A percentile compares a stretch with the other conserved stretches of the same genome.
phyloP scores from a whole-genome alignment of 164 flowering plant genomes.

The Warburgia ugandensis region DNA sequence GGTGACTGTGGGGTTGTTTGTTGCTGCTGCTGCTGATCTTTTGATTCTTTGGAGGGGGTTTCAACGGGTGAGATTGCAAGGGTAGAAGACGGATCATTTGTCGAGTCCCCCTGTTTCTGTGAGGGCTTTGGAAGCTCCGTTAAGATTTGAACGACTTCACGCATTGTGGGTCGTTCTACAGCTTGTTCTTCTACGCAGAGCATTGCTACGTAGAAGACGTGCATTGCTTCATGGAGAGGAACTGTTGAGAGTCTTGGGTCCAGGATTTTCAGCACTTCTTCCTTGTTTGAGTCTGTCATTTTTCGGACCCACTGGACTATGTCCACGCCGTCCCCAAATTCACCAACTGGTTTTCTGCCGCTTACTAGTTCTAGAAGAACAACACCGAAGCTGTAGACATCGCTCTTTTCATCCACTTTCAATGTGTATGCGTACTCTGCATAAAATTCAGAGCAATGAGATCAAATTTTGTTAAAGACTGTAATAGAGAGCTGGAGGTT shows the following conservation, averaged over 20 bases:
- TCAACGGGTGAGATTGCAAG: slow-evolving; percentile 16
- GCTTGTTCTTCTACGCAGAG: slow-evolving; percentile 96
- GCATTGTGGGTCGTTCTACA: slow-evolving; percentile 92
- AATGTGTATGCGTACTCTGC: slow-evolving; percentile 94
- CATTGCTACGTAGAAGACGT: slow-evolving; percentile 93
- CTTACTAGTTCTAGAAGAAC: slow-evolving; percentile 79
- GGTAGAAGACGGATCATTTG: slow-evolving; percentile 32
- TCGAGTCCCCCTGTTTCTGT: slow-evolving; percentile 31
- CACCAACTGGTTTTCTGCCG: slow-evolving; percentile 93
- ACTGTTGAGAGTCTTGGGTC: slow-evolving; percentile 77
- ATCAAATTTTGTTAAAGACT: too few relatives aligned
- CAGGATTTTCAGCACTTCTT: slow-evolving; percentile 65
- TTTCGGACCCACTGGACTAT: slow-evolving; percentile 96
- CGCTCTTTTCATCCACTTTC: slow-evolving; percentile 96
- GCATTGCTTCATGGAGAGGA: slow-evolving; percentile 85
- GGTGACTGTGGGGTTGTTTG: slow-evolving; percentile 36
- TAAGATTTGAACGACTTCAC: slow-evolving; percentile 94
- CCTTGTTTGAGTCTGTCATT: slow-evolving; percentile 82
- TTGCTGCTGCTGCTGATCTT: slow-evolving; percentile 34
- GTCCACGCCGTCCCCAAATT: slow-evolving; percentile 98
- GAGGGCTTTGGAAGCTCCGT: slow-evolving; percentile 67
- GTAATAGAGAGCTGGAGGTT: too few relatives aligned
- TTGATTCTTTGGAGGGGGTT: slow-evolving; percentile 18
- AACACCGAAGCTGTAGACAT: slow-evolving; percentile 94
- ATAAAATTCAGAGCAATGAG: too few relatives aligned